Percentiles rank a stretch among this genome's conserved stretches.
Conservation (phyloP, 2,329 filamentous ascomycete species). For the Ceratocystis papillata region DNA sequence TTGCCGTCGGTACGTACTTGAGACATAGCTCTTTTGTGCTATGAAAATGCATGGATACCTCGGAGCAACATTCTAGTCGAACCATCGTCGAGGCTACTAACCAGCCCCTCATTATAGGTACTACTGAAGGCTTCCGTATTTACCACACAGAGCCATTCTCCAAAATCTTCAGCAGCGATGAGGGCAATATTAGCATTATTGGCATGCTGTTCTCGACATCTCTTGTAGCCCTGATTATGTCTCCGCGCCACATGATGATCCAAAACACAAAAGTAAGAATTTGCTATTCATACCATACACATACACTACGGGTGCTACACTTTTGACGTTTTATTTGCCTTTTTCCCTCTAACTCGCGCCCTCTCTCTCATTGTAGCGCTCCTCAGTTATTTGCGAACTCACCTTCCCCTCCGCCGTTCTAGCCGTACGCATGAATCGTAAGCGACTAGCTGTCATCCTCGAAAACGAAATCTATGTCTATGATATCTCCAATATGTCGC, state of each 20-base stretch:
- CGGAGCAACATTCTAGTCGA: not conserved
- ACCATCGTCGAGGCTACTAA: not conserved
- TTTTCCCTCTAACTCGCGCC: not conserved
- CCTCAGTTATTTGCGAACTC: conserved; percentile 90
- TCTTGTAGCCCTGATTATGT: conserved; percentile 83
- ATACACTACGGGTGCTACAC: too few relatives aligned
- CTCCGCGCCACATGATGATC: conserved; percentile 83
- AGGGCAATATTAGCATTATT: conserved; percentile 88
- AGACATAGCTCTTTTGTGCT: not conserved
- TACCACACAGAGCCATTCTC: conserved; percentile 95
- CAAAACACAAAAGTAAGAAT: conserved; percentile 82
- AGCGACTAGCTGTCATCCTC: conserved; percentile 81
- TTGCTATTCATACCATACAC: not conserved
- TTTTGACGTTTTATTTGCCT: not conserved
- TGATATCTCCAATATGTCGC: conserved; percentile 96
- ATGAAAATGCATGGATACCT: not conserved
- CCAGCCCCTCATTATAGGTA: conserved; percentile 45
- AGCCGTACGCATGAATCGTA: conserved; percentile 86
- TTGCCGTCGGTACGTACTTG: conserved; percentile 71
- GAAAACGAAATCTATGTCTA: conserved; percentile 97
- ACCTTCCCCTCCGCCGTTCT: conserved; percentile 96
- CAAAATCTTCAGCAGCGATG: conserved; percentile 87
- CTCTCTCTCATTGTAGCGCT: conserved; percentile 36
- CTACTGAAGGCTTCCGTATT: conserved; percentile 86
- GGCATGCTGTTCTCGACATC: conserved; percentile 99